Conservation (phyloP, 106 monocot species). For the Amphibolis antarctica region DNA sequence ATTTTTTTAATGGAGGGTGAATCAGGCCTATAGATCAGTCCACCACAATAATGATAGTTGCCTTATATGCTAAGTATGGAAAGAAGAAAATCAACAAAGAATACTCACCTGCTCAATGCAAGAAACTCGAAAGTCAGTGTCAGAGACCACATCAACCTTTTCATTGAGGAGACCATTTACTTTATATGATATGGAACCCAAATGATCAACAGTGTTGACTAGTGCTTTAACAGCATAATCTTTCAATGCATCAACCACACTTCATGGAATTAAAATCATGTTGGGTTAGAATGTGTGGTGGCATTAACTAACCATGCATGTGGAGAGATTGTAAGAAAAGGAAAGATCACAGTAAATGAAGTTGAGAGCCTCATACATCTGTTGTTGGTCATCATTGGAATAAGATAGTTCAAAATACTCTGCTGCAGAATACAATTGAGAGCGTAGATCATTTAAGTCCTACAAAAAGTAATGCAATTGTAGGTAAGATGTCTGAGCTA, state of each 20-base stretch:
- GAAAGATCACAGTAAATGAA: background rate
- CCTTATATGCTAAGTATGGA: no score
- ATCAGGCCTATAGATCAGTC: no score
- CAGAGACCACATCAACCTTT: conserved; percentile 43
- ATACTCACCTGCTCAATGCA: conserved; percentile 68
- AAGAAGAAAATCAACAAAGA: background rate
- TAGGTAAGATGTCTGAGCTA: background rate
- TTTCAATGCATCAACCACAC: conserved; percentile 68
- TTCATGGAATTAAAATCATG: conserved; percentile 9
- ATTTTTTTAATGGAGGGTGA: no score
- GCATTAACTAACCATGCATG: background rate
- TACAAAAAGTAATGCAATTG: conserved; percentile 14
- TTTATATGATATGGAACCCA: conserved; percentile 79
- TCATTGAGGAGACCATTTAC: conserved; percentile 56
- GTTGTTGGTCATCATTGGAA: conserved; percentile 53
- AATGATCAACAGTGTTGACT: conserved; percentile 89
- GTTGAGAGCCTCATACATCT: conserved; percentile 32
- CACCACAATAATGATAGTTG: no score
- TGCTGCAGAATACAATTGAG: conserved; percentile 87
- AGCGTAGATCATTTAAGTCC: conserved; percentile 79
- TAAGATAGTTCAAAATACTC: conserved; percentile 83
- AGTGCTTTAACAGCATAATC: conserved; percentile 86
- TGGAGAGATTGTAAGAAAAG: background rate
- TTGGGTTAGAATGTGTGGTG: background rate
- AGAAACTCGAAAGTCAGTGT: conserved; percentile 48